Evolutionary conservation across 2,329 filamentous ascomycete genomes (phyloP).

Genomic region (Hypocreales sp.): DNA sequence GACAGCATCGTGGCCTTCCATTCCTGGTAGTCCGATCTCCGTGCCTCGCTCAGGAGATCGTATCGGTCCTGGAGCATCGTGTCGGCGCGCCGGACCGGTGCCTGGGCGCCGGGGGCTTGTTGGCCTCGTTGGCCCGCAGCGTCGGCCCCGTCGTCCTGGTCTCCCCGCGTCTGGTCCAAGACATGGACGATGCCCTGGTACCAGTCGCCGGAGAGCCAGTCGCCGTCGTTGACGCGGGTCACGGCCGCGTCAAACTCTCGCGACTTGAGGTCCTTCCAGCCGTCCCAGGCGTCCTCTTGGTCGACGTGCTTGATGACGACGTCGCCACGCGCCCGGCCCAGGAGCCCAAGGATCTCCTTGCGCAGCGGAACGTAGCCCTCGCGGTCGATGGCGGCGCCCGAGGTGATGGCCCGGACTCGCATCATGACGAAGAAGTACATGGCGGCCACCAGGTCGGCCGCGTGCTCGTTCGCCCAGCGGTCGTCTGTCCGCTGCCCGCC

Average conservation of each 20-base stretch:
- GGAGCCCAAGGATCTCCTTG: slow-evolving; percentile 28
- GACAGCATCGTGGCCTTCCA: slow-evolving; percentile 50
- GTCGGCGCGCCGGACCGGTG: slow-evolving; percentile 33
- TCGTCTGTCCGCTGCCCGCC: slow-evolving; percentile 28
- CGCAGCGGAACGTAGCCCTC: slow-evolving; percentile 28
- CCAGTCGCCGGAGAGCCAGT: slow-evolving; percentile 50
- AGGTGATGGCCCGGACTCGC: slow-evolving; percentile 26
- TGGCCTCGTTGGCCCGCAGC: slow-evolving; percentile 16
- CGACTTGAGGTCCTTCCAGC: slow-evolving; percentile 31
- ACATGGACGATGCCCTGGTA: slow-evolving; percentile 43
- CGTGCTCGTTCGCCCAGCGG: slow-evolving; percentile 30
- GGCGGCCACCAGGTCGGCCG: slow-evolving; percentile 40
- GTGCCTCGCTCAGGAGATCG: slow-evolving; percentile 53
- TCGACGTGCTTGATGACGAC: slow-evolving; percentile 20
- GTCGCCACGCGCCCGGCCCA: slow-evolving; percentile 24
- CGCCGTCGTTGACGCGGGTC: slow-evolving; percentile 35
- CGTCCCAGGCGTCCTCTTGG: slow-evolving; percentile 35
- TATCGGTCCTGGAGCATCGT: slow-evolving; percentile 66
- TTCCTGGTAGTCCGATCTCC: slow-evolving; percentile 39
- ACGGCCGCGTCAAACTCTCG: slow-evolving; percentile 48
- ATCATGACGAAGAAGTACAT: slow-evolving; percentile 45
- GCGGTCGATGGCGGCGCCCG: slow-evolving; percentile 21
- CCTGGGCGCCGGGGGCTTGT: slow-evolving; percentile 13
- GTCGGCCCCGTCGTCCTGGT: slow-evolving; percentile 11
- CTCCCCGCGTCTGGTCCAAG: slow-evolving; percentile 12